phyloP scores from a whole-genome alignment of 129 eudicot species.

The Lactuca sativa region DNA sequence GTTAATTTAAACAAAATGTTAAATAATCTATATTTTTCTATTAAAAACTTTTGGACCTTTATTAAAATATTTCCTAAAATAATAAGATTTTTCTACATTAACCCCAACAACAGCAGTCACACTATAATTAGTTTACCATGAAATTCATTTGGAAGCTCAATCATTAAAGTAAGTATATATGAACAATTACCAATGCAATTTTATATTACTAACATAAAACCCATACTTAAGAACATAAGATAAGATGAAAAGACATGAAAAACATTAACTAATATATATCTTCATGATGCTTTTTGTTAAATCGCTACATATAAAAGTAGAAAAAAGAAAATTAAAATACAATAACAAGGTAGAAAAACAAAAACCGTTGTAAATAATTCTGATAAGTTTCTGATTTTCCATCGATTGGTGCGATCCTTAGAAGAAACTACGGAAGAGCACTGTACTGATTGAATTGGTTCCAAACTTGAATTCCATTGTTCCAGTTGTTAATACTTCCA shows the following conservation, averaged over 20 bases:
- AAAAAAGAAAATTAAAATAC: neutral
- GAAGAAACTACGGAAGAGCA: slow-evolving; percentile 39
- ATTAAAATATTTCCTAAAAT: no score
- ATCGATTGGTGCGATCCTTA: slow-evolving; percentile 5
- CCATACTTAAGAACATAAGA: neutral
- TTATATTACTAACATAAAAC: no score
- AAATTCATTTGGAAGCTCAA: neutral
- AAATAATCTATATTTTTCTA: no score
- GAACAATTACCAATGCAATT: neutral
- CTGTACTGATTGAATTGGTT: slow-evolving; percentile 42
- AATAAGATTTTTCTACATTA: no score
- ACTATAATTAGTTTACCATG: neutral
- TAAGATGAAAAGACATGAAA: neutral
- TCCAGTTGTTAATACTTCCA: slow-evolving; percentile 37
- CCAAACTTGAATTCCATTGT: slow-evolving; percentile 52
- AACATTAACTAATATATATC: slow-evolving; percentile 9
- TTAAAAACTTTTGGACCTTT: no score
- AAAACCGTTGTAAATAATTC: neutral
- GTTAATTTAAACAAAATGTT: no score
- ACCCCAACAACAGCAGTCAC: no score
- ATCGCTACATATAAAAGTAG: neutral
- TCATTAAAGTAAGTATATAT: neutral
- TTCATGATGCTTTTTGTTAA: slow-evolving; percentile 17
- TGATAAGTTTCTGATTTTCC: slow-evolving; percentile 16
- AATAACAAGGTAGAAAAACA: slow-evolving; percentile 12